A percentile compares a stretch with the other conserved stretches of the same genome.
Evolutionary conservation across 305 asterid genomes (phyloP).

Genomic region (Solanum hybrid): DNA sequence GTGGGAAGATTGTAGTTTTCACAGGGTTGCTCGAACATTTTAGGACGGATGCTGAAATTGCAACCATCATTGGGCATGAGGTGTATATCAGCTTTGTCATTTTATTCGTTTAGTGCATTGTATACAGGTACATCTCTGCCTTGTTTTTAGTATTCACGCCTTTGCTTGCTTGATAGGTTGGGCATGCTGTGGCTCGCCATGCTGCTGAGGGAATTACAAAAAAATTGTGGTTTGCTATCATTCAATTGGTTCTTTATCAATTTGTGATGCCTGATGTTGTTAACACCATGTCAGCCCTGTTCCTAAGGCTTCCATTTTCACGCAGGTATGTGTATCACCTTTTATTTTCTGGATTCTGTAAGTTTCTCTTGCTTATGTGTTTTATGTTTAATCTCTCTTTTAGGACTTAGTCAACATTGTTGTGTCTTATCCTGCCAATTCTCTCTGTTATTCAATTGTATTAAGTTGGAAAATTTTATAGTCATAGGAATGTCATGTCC

Average conservation of each 20-base stretch:
- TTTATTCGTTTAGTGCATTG: not conserved
- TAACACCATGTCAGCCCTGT: slow-evolving; percentile 62
- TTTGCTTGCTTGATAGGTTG: slow-evolving; percentile 46
- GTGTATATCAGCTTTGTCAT: slow-evolving; percentile 18
- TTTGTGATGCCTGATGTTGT: slow-evolving; percentile 80
- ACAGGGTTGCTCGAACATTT: slow-evolving; percentile 74
- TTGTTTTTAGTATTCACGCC: not conserved
- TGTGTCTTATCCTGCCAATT: not conserved
- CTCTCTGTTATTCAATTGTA: not conserved
- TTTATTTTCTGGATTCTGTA: not conserved
- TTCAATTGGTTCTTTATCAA: slow-evolving; percentile 67
- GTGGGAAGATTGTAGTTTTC: slow-evolving; percentile 91
- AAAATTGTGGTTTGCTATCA: slow-evolving; percentile 64
- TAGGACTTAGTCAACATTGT: not conserved
- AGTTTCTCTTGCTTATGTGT: not conserved
- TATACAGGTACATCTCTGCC: not conserved
- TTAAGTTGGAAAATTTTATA: not conserved
- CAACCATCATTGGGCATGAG: slow-evolving; percentile 82
- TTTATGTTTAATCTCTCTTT: not conserved
- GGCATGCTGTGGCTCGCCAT: slow-evolving; percentile 92
- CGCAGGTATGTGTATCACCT: slow-evolving; percentile 42
- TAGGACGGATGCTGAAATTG: slow-evolving; percentile 64
- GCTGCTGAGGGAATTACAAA: slow-evolving; percentile 74
- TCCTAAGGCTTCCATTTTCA: slow-evolving; percentile 85
- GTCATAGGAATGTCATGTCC: not conserved